These are phyloP conservation scores for Triticum monococcum DNA, from an alignment of 176 grass and related monocot species.

Conservation along the genomic window DNA sequence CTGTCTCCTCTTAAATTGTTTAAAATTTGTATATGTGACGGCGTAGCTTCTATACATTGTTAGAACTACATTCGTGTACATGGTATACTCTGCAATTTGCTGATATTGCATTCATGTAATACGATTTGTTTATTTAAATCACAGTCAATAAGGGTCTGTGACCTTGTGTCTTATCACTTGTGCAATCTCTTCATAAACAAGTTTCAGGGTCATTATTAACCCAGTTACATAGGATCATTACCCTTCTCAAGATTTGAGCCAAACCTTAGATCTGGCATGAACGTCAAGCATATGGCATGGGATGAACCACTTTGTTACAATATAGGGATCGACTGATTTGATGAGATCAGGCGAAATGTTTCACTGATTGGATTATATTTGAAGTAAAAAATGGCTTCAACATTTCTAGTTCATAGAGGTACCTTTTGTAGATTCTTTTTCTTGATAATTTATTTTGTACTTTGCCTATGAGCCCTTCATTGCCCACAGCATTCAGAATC, in stretches of 20 bases:
- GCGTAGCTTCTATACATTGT: background rate
- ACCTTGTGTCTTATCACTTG: background rate
- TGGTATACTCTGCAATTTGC: background rate
- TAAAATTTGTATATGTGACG: background rate
- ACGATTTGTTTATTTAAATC: constrained; percentile 14
- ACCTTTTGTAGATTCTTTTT: background rate
- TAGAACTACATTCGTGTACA: constrained; percentile 8
- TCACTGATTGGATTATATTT: background rate
- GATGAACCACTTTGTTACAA: background rate
- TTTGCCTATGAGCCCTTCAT: background rate
- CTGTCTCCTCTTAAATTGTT: background rate
- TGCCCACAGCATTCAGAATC: background rate
- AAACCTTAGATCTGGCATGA: background rate
- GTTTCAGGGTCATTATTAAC: background rate
- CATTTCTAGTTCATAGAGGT: background rate
- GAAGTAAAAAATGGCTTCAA: background rate
- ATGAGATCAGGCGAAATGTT: background rate
- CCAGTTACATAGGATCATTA: background rate
- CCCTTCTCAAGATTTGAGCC: background rate
- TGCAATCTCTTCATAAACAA: background rate
- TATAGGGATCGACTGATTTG: background rate
- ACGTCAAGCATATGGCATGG: background rate
- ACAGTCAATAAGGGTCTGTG: background rate
- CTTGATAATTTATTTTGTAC: background rate
- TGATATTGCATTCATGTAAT: constrained; percentile 5